A percentile compares a stretch with the other conserved stretches of the same genome.
Evolutionary conservation across 148 eudicot genomes (phyloP).

Genomic region (Linanthus parryae): DNA sequence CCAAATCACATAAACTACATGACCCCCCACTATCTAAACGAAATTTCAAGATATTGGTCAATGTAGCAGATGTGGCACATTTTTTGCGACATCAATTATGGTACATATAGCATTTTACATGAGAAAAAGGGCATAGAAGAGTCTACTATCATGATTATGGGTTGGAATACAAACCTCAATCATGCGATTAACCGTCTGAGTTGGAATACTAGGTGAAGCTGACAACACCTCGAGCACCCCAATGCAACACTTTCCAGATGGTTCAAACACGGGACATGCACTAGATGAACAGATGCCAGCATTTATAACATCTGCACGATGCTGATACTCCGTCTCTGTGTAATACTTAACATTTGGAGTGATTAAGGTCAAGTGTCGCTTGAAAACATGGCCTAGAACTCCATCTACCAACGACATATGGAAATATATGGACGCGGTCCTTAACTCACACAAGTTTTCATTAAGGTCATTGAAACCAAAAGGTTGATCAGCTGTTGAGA

Average conservation of each 20-base stretch:
- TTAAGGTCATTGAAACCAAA: neutral
- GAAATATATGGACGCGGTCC: neutral
- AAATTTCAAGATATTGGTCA: too few species aligned
- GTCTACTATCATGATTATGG: too few species aligned
- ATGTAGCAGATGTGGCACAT: too few species aligned
- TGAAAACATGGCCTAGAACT: neutral
- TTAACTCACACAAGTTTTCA: neutral
- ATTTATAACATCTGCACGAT: neutral
- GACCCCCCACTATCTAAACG: too few species aligned
- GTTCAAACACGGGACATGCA: neutral
- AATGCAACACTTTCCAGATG: neutral
- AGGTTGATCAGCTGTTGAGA: neutral
- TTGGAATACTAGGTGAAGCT: neutral
- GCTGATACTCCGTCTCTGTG: neutral
- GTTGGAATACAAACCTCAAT: neutral
- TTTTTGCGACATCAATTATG: too few species aligned
- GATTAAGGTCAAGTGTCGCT: neutral
- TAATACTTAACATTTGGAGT: neutral
- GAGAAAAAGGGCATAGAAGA: too few species aligned
- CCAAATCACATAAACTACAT: too few species aligned
- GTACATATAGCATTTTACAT: too few species aligned
- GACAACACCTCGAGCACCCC: neutral
- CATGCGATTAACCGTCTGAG: neutral
- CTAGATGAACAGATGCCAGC: neutral
- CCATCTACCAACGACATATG: neutral